These are phyloP conservation scores for Peniophora sp. DNA, from an alignment of 1,284 basidiomycete genomes.

Conservation along the genomic window DNA sequence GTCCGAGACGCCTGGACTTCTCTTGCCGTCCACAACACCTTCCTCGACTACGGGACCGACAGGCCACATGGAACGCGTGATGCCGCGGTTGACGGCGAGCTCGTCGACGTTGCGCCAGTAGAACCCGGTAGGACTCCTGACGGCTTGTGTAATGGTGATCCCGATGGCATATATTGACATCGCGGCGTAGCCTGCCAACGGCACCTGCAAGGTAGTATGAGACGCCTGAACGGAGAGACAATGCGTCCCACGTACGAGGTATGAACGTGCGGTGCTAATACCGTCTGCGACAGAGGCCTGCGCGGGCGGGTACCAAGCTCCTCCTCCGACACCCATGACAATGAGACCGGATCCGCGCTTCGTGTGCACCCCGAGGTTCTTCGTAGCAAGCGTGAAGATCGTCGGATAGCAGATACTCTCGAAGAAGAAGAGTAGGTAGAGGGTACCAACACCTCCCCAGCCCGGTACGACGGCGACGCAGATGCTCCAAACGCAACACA, in stretches of 20 bases:
- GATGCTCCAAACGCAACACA: slow-evolving; percentile 46
- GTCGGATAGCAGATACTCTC: slow-evolving; percentile 66
- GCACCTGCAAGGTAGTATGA: slow-evolving; percentile 9
- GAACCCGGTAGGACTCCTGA: slow-evolving; percentile 34
- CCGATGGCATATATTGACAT: slow-evolving; percentile 57
- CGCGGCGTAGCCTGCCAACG: slow-evolving; percentile 49
- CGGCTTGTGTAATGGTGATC: slow-evolving; percentile 42
- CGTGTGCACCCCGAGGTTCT: slow-evolving; percentile 62
- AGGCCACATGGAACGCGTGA: not conserved
- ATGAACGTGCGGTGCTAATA: slow-evolving; percentile 43
- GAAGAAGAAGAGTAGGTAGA: slow-evolving; percentile 73
- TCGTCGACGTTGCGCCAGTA: slow-evolving; percentile 41
- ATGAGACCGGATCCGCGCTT: slow-evolving; percentile 65
- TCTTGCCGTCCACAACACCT: not conserved
- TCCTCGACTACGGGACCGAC: not conserved
- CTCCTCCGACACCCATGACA: slow-evolving; percentile 70
- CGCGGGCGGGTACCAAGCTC: slow-evolving; percentile 69
- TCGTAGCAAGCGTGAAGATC: slow-evolving; percentile 67
- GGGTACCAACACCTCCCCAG: slow-evolving; percentile 48
- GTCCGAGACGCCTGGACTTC: not conserved
- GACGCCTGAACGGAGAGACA: no score
- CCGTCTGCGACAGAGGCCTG: slow-evolving; percentile 62
- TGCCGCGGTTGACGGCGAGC: slow-evolving; percentile 13
- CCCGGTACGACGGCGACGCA: slow-evolving; percentile 46
- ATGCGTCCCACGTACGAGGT: slow-evolving; percentile 30